Base-by-base conservation (phyloP, 768 basidiomycete species). In the Rhodocollybia butyracea region DNA sequence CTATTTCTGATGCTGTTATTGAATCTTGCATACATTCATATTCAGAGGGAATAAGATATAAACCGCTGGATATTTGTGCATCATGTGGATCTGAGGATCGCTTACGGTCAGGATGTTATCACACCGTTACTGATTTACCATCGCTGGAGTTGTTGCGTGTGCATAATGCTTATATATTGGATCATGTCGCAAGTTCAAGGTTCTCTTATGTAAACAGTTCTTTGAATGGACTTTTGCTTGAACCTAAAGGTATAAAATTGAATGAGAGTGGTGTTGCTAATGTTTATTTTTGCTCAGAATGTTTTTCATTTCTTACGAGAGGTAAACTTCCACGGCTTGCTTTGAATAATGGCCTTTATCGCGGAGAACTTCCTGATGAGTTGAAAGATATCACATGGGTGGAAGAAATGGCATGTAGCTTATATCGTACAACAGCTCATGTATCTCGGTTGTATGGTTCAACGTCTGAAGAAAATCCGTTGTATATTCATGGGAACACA, bases 351-450 rank as follows among this genome's bases (percentile, higher is more conserved):
- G 10, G 19, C 19, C 5, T 50, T 10, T 50, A 13, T 24, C 4
- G 29, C 30, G 47, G 47, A 5, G 47, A 50, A 21, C 12, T 31
- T 10, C 27, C 27, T 10, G 15, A 31, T 8, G 27, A 32, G 12
- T 34, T 50, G 27, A 5, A 50, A 36, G 27, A 50, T 27, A 17
- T 50, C 4, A 50, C 47, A n/a, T 43, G 42, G 42, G 42, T 19
- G 8, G 42, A 43, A 21, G 42, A 43, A 21, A 43, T 43, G 42
- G 27, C 47, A 8, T 50, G 47, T 31, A n/a, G 5, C 4, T 8
- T 50, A 31, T 50, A 50, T 24, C 27, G 34, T 5, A 50, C 34
- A 21, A 50, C 47, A n/a, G 47, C 47, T 27, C 47, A 50, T 34
- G 30, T 50, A 11, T 31, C 34, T 5, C 47, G 47, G 3, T 6